phyloP scores from a whole-genome alignment of 1,284 basidiomycete genomes.

The Fomitiporia mediterranea region DNA sequence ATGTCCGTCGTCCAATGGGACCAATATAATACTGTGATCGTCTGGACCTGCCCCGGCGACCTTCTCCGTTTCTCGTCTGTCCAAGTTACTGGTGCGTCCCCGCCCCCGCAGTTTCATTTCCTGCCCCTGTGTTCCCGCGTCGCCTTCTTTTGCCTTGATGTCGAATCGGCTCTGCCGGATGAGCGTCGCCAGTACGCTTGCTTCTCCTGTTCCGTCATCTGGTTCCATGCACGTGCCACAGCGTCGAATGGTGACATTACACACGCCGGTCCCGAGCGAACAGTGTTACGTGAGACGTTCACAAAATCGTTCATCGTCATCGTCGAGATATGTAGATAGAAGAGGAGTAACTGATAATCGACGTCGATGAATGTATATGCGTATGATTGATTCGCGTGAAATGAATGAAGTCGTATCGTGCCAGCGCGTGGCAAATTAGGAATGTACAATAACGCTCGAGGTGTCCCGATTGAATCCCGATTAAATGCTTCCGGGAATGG shows the following conservation, averaged over 20 bases:
- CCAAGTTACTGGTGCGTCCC: background rate
- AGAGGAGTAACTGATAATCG: background rate
- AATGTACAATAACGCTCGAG: conserved; percentile 12
- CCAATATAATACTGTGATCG: background rate
- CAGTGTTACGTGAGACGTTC: background rate
- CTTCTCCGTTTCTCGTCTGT: conserved; percentile 1
- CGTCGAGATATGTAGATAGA: background rate
- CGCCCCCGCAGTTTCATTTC: background rate
- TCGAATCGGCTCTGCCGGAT: background rate
- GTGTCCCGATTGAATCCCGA: background rate
- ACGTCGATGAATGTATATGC: background rate
- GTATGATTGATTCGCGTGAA: background rate
- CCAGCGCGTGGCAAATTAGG: conserved; percentile 4
- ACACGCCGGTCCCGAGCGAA: background rate
- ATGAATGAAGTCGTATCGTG: background rate
- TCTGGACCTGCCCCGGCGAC: background rate
- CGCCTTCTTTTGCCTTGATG: conserved; percentile 3
- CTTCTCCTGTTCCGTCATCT: conserved; percentile 15
- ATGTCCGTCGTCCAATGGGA: background rate
- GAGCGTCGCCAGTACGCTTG: conserved; percentile 16
- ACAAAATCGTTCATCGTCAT: conserved; percentile 2
- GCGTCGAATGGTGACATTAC: conserved; percentile 14
- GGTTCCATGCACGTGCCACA: conserved; percentile 15
- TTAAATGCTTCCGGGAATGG: conserved; percentile 1
- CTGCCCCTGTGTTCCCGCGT: background rate